phyloP scores from a whole-genome alignment of 768 basidiomycete species.

The Amanita rimosa region DNA sequence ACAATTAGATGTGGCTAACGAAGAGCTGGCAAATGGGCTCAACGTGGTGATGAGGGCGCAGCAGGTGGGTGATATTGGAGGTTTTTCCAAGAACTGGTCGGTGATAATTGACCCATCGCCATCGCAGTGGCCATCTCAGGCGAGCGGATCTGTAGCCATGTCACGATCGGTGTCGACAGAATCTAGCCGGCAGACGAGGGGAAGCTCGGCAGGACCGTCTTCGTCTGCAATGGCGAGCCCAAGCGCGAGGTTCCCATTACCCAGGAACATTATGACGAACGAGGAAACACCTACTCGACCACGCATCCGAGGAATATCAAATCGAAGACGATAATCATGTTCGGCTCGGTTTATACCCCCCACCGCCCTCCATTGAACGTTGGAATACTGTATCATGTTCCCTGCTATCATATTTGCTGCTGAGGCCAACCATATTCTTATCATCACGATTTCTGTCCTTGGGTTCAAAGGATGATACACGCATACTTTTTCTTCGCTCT shows the following conservation, averaged over 20 bases:
- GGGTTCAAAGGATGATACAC: background rate
- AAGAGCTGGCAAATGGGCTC: conserved; percentile 6
- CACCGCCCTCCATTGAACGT: background rate
- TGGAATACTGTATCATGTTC: background rate
- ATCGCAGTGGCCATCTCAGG: conserved; percentile 17
- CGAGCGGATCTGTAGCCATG: conserved; percentile 11
- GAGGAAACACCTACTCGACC: conserved; percentile 54
- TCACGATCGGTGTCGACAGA: conserved; percentile 7
- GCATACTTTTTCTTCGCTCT: background rate
- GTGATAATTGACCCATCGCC: conserved; percentile 19
- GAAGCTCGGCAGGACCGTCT: conserved; percentile 4
- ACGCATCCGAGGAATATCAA: conserved; percentile 31
- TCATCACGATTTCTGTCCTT: background rate
- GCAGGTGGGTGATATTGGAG: conserved; percentile 11
- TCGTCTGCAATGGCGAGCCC: conserved; percentile 9
- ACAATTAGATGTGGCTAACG: conserved; percentile 10
- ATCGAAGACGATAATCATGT: conserved; percentile 32
- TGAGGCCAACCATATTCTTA: background rate
- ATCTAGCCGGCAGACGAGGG: background rate
- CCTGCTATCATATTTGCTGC: background rate
- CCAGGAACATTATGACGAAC: conserved; percentile 20
- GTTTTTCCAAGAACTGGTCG: conserved; percentile 16
- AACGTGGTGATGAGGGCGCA: conserved; percentile 11
- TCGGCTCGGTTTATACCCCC: background rate
- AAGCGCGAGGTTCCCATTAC: conserved; percentile 15